Evolutionary conservation across 345 rosid genomes (phyloP).

Genomic region (Populus pruinosa): DNA sequence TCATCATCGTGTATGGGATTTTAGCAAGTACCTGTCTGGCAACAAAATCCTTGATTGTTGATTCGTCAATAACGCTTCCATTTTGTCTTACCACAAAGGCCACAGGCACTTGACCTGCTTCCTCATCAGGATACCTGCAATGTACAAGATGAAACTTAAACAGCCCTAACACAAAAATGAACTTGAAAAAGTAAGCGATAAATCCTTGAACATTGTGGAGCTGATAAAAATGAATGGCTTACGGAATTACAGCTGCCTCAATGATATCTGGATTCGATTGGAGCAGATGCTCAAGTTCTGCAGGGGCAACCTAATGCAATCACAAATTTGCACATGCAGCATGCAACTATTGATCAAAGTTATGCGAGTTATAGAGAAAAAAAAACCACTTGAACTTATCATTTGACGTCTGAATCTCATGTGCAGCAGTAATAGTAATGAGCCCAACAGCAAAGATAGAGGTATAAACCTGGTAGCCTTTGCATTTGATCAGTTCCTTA

Average conservation of each 20-base stretch:
- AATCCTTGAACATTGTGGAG: not conserved
- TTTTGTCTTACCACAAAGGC: slow-evolving; percentile 44
- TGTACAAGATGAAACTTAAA: too few relatives aligned
- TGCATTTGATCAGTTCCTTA: slow-evolving; percentile 63
- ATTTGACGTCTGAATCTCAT: too few relatives aligned
- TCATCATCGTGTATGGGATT: too few relatives aligned
- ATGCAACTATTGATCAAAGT: too few relatives aligned
- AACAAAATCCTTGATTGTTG: slow-evolving; percentile 34
- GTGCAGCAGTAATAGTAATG: not conserved
- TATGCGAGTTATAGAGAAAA: too few relatives aligned
- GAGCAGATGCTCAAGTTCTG: slow-evolving; percentile 56
- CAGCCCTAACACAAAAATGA: not conserved
- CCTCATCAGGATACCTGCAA: slow-evolving; percentile 53
- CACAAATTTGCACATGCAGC: not conserved
- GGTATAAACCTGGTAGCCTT: slow-evolving; percentile 53
- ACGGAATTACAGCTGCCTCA: slow-evolving; percentile 62
- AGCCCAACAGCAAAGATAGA: not conserved
- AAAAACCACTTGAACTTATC: too few relatives aligned
- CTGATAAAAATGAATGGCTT: slow-evolving; percentile 5
- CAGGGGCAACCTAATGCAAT: slow-evolving; percentile 48
- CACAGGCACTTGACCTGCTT: slow-evolving; percentile 51
- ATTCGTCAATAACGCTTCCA: slow-evolving; percentile 37
- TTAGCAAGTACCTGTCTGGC: slow-evolving; percentile 31
- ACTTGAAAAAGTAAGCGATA: not conserved
- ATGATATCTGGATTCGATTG: slow-evolving; percentile 46